Base-by-base conservation (phyloP, 2,329 filamentous ascomycete genomes). In the Biscogniauxia mediterranea region DNA sequence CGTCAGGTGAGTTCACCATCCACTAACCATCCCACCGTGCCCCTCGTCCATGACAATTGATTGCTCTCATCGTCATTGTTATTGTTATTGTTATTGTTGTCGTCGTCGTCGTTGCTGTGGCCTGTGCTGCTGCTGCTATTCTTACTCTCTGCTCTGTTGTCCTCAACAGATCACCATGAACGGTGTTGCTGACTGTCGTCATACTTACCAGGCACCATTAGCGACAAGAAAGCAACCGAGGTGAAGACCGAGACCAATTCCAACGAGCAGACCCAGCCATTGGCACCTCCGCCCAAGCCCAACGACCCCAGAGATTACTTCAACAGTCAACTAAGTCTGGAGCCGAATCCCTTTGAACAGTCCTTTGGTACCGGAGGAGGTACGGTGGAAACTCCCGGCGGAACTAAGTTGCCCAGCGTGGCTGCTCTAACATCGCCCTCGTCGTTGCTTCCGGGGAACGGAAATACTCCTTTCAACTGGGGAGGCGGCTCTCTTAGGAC, bases 341-440 rank as follows among this genome's bases (percentile, higher is more conserved):
- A 98, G 80, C 93, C 93, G 62, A 98, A 99, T 77, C 94, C 95
- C 8, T 98, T 99, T 72, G 95, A 98, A 76, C 92, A 95, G 77
- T 97, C 94, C 6, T 99, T 99, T 75, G 88, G 87, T 51, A 83
- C 81, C 49, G 76, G 85, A 62, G 79, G 80, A 64, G 80, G 80
- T 58, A 79, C 82, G 23, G 85, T 87, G 69, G 92, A 96, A 75
- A 96, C 94, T 32, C 93, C 94, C 17, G 91, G 92, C 68, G 89
- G 86, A 66, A 88, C 86, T 61, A 89, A 97, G 71, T 82, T 99
- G 64, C 95, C 95, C 56, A 91, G 93, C 17, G 93, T 98, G 68
- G 93, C 93, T 54, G 86, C 93, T 65, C 84, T 99, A 70, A 96
- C 95, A 23, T 98, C 95, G 54, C 94, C 95, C 6, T 92, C 92